Conservation (phyloP, 1,284 basidiomycete species). For the Psilocybe mexicana region DNA sequence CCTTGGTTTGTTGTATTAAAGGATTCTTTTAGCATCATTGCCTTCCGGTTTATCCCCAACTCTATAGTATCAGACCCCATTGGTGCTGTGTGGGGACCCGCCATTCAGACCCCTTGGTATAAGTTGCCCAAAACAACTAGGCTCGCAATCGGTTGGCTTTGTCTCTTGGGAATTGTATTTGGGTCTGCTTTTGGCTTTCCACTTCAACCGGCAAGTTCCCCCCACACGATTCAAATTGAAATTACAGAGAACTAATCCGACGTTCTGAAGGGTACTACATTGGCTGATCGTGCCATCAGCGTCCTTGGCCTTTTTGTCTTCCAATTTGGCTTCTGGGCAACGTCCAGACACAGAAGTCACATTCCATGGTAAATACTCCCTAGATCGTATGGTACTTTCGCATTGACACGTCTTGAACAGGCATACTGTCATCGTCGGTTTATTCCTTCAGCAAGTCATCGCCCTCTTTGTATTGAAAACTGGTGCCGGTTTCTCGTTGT, state of each 20-base stretch:
- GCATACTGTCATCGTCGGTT: conserved; percentile 81
- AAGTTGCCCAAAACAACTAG: conserved; percentile 58
- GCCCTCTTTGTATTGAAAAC: conserved; percentile 87
- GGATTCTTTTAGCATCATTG: conserved; percentile 56
- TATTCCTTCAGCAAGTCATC: conserved; percentile 82
- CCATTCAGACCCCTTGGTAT: conserved; percentile 70
- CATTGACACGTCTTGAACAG: conserved; percentile 32
- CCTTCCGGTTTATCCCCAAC: conserved; percentile 78
- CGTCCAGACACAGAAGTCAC: conserved; percentile 58
- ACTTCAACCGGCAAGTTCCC: conserved; percentile 50
- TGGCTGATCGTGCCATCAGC: conserved; percentile 80
- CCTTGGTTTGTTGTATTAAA: conserved; percentile 5
- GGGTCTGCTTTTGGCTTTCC: conserved; percentile 83
- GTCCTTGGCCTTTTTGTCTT: conserved; percentile 78
- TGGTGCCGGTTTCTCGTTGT: conserved; percentile 76
- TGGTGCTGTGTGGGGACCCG: conserved; percentile 62
- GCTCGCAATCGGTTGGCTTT: conserved; percentile 70
- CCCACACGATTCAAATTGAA: not conserved
- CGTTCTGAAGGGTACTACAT: conserved; percentile 55
- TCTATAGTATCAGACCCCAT: conserved; percentile 67
- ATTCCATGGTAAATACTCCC: conserved; percentile 62
- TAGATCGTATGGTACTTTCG: not conserved
- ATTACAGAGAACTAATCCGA: not conserved
- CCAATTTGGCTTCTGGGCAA: conserved; percentile 69
- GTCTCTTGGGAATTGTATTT: conserved; percentile 72